Conservation (phyloP, 1,139 yeast genomes). For the Saccharomyces hybrid region DNA sequence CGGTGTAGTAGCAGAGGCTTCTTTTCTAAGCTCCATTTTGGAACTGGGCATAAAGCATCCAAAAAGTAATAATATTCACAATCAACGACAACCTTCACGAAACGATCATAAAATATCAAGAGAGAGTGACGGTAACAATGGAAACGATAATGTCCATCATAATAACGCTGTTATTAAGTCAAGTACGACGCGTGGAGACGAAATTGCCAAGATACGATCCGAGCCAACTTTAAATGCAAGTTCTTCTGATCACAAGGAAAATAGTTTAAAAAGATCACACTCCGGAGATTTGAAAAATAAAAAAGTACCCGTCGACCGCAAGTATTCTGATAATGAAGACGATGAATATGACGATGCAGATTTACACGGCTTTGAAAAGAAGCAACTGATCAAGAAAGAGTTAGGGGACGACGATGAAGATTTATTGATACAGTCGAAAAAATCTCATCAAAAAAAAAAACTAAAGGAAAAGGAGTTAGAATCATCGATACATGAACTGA, state of each 20-base stretch:
- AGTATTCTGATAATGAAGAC: not conserved
- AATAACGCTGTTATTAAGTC: not conserved
- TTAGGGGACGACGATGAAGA: constrained; percentile 2
- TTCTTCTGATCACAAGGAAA: not conserved
- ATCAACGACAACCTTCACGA: not conserved
- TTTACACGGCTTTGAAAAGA: not conserved
- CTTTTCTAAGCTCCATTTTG: not conserved
- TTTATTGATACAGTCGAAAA: constrained; percentile 1
- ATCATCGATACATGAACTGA: constrained; percentile 51
- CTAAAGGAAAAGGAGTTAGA: constrained; percentile 82
- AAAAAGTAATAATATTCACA: not conserved
- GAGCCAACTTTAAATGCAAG: not conserved
- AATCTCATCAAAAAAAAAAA: constrained; percentile 44
- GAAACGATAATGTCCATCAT: not conserved
- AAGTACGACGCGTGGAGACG: not conserved
- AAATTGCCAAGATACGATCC: not conserved
- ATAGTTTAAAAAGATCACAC: not conserved
- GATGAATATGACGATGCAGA: not conserved
- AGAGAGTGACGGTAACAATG: not conserved
- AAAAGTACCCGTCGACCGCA: not conserved
- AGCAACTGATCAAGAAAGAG: not conserved
- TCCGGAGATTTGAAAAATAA: not conserved
- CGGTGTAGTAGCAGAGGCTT: not conserved
- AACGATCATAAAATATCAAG: not conserved
- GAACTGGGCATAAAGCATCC: not conserved